Base-by-base conservation (phyloP, 1,284 basidiomycete species). In the Ceratobasidium sp. region DNA sequence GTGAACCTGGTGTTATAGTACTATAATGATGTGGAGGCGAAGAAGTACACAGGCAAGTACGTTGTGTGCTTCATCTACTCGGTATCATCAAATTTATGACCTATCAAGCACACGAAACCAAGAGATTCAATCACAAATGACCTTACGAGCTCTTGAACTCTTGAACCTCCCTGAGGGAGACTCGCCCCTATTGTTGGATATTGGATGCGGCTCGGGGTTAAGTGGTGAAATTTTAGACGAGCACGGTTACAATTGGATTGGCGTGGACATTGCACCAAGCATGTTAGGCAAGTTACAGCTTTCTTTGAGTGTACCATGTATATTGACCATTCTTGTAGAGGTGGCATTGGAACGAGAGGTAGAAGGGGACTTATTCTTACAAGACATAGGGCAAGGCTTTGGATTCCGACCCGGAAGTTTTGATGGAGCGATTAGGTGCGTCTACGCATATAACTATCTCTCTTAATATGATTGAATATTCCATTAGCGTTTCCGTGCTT, bases 151-250 rank as follows among this genome's bases (percentile, higher is more conserved):
- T 0, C 79, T 99, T 49, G 96, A 99, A 77, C 84, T 99, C 6
- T 82, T 99, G 50, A 90, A 88, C 74, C 79, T 98, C 23, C 90
- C 94, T 1, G 82, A 82, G 66, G 87, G 86, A 56, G 82, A 92
- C 71, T 85, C 93, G 0, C 87, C 88, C 0, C 91, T 92, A 75
- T 80, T 99, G 11, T 86, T 99, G 42, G 97, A 99, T 77, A 95
- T 99, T 71, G 97, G 97, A 0, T 99, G 96, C 76, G 97, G 97
- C 4, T 95, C 91, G n/a, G 97, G 97, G 1, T 79, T 99, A n/a
- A 95, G 91, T 27, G 97, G 97, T 3, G 96, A 99, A 79, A 94
- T 99, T 73, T 81, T 99, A 56, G 94, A 95, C 70, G 94, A 98
- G 74, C 87, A 94, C 74, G 96, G 97, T 0, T 89, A 99, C 77